Evolutionary conservation across 768 basidiomycete species (phyloP), one percentile per base, ranked within the genome.

Genomic region (Amanita inopinata): DNA sequence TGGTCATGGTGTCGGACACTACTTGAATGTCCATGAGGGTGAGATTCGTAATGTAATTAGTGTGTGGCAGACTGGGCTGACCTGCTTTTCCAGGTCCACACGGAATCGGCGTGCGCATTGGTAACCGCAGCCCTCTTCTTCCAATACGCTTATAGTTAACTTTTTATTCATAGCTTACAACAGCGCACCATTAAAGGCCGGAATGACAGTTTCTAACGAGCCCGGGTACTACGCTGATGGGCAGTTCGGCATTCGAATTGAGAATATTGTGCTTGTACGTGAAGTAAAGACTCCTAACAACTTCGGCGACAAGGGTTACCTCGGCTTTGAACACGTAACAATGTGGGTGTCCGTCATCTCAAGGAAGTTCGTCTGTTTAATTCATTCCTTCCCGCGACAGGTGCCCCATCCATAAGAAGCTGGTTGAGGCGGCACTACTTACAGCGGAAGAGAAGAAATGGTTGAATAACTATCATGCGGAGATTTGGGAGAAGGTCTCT

Each of bases 141-240:
- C 22, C 33, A 3, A 39, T 22, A 32, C 15, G 5, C 12, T 10
- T 39, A 24, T 11, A 17, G 20, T 39, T 43, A 20, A 46, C 39
- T 2, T 36, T 31, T 23, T 12, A 40, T 48, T n/a, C n/a, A 4
- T 38, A 78, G 80, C 70, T 0, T 80, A 79, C 57, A 89, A 92
- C 58, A 77, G 59, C 30, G 74, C 78, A 0, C 56, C 82, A 0
- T 60, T 97, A 45, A 85, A 88, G 56, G 67, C 74, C 4, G 90
- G 91, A 6, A 90, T 91, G 85, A 89, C 89, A 0, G 68, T 97
- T 18, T 91, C 90, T 0, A 96, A 97, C 53, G 92, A 94, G 50
- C 92, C 92, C 1, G 91, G 92, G 6, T 94, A 84, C 58, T 96
- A 96, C 57, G 79, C 77, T 5, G 92, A 97, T 52, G 94, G 92